phyloP scores from a whole-genome alignment of 352 stramenopile species.

The Thalassiosira hispida region DNA sequence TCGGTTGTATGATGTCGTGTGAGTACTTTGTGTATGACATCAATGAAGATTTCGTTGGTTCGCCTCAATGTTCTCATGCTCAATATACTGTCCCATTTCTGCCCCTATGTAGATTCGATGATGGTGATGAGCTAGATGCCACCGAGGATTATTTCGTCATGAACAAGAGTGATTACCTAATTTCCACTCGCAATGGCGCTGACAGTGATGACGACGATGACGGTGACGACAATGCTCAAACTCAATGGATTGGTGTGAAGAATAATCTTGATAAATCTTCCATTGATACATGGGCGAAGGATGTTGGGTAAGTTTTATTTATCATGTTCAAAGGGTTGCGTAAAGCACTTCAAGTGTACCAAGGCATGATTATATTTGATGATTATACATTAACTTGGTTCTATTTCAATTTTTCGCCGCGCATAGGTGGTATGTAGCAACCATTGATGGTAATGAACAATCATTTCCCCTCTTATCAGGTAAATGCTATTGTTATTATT shows the following conservation, averaged over 20 bases:
- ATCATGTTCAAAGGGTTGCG: too few species aligned
- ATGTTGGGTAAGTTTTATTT: conserved; percentile 12
- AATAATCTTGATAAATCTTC: conserved; percentile 16
- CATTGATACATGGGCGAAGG: conserved; percentile 24
- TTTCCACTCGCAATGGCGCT: neutral
- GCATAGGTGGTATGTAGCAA: conserved; percentile 20
- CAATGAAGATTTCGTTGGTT: neutral
- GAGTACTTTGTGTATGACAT: conserved; percentile 1
- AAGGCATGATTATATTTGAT: too few species aligned
- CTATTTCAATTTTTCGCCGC: neutral
- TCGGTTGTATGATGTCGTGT: conserved; percentile 22
- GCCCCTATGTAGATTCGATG: conserved; percentile 4
- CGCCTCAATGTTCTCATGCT: too few species aligned
- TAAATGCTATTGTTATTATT: neutral
- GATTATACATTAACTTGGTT: too few species aligned
- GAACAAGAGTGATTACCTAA: conserved; percentile 21
- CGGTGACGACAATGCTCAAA: neutral
- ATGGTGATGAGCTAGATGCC: conserved; percentile 9
- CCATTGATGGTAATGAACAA: conserved; percentile 8
- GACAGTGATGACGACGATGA: neutral
- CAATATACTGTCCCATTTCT: neutral
- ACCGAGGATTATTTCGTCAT: conserved; percentile 14
- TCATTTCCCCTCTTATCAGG: conserved; percentile 20
- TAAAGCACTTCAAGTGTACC: too few species aligned
- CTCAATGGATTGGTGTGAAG: conserved; percentile 21